These are phyloP conservation scores for Priceomyces carsonii DNA, from an alignment of 805 yeast genomes.

Conservation along the genomic window DNA sequence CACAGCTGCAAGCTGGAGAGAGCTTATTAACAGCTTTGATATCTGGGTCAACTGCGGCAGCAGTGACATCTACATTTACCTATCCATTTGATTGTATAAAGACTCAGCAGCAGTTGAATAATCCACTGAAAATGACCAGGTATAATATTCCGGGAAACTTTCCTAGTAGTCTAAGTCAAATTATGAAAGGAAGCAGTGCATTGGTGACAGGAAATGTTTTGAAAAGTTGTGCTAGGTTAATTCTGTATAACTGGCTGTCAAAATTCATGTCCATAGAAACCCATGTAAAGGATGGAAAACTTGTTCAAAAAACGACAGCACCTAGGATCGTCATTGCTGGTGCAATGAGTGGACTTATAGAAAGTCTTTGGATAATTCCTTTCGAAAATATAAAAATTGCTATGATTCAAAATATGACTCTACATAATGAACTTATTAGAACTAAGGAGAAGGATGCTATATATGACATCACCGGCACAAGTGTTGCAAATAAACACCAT, in stretches of 20 bases:
- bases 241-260: conserved; percentile 73
- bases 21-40: conserved; percentile 58
- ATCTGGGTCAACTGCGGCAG: conserved; percentile 63
- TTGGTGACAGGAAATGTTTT: conserved; percentile 70
- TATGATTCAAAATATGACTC: conserved; percentile 67
- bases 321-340: conserved; percentile 86
- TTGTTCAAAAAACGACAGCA: conserved; percentile 64
- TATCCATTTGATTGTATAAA: conserved; percentile 75
- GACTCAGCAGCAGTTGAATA: conserved; percentile 61
- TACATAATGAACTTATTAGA: conserved; percentile 27
- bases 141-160: conserved; percentile 34
- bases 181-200: conserved; percentile 68
- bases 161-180: conserved; percentile 33
- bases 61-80: conserved; percentile 60
- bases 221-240: conserved; percentile 73
- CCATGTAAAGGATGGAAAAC: conserved; percentile 29
- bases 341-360: conserved; percentile 76
- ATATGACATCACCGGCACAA: conserved; percentile 28
- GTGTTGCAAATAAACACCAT: conserved; percentile 22
- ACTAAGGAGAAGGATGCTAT: conserved; percentile 17
- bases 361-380: conserved; percentile 83
- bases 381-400: conserved; percentile 84
- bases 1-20: conserved; percentile 12
- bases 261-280: conserved; percentile 58
- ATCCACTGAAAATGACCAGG: conserved; percentile 37